These are phyloP conservation scores for Tripterygium wilfordii DNA, from an alignment of 177 flowering plant species.

Conservation along the genomic window DNA sequence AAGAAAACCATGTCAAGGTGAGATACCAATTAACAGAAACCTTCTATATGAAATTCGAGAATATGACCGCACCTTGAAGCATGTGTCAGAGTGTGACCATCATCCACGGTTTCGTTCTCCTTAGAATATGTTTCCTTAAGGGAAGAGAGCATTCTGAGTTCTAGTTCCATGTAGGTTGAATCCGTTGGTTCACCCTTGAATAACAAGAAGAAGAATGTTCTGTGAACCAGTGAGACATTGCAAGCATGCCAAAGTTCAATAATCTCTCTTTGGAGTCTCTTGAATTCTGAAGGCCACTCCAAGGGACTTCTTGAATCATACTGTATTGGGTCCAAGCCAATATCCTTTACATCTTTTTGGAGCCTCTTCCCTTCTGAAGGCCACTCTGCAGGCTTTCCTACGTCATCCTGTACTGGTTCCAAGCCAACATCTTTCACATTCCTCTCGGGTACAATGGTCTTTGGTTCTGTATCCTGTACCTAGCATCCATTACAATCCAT, in stretches of 20 bases:
- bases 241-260: slow-evolving; percentile 60
- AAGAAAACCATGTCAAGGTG: not conserved
- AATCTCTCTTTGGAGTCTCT: slow-evolving; percentile 44
- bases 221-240: slow-evolving; percentile 56
- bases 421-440: too few relatives aligned
- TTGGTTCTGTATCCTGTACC: slow-evolving; percentile 21
- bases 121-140: slow-evolving; percentile 37
- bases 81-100: slow-evolving; percentile 27
- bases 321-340: slow-evolving; percentile 48
- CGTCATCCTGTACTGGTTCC: too few relatives aligned
- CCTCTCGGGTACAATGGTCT: slow-evolving; percentile 11
- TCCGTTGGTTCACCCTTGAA: slow-evolving; percentile 61
- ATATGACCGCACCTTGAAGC: slow-evolving; percentile 35
- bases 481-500: slow-evolving; percentile 4
- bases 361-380: too few relatives aligned
- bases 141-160: slow-evolving; percentile 45
- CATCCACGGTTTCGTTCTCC: slow-evolving; percentile 23
- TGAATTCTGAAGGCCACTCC: slow-evolving; percentile 41
- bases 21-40: too few relatives aligned
- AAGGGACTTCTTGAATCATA: slow-evolving; percentile 18
- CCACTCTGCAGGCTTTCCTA: too few relatives aligned
- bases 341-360: slow-evolving; percentile 37
- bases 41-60: not conserved
- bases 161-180: slow-evolving; percentile 66
- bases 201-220: slow-evolving; percentile 62